phyloP scores from a whole-genome alignment of 306 rosid species.

The Vicia villosa region DNA sequence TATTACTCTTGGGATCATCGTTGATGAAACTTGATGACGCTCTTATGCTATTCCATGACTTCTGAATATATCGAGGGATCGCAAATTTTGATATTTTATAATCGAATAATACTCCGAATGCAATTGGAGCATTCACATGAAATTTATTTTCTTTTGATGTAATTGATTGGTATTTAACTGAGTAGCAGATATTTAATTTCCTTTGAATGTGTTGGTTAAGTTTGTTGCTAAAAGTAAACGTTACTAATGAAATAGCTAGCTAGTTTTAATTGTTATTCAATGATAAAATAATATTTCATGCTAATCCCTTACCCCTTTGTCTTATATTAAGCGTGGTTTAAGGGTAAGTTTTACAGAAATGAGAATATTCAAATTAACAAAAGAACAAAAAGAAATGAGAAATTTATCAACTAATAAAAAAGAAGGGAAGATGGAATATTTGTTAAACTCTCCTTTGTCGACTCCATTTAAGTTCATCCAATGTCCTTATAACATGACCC shows the following conservation, averaged over 20 bases:
- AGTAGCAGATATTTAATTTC: not conserved
- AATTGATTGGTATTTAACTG: not conserved
- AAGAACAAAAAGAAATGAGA: no score
- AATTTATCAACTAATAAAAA: no score
- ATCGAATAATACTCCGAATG: not conserved
- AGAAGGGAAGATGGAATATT: no score
- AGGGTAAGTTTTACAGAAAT: no score
- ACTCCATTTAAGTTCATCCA: no score
- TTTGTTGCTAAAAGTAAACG: not conserved
- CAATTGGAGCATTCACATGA: not conserved
- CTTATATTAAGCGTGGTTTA: no score
- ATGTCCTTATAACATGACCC: no score
- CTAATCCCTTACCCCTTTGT: no score
- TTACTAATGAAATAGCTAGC: not conserved
- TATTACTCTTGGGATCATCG: conserved; percentile 57
- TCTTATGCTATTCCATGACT: conserved; percentile 90
- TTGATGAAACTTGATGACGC: conserved; percentile 82
- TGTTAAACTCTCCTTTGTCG: no score
- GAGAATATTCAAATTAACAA: no score
- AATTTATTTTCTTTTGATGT: not conserved
- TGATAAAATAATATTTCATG: no score
- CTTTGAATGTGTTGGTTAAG: not conserved
- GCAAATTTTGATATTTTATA: conserved; percentile 17
- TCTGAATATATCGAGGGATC: conserved; percentile 44
- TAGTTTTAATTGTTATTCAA: not conserved